Percentiles rank a stretch among this genome's conserved stretches.
Conservation (phyloP, 805 yeast genomes). For the Saccharomycopsis schoenii region DNA sequence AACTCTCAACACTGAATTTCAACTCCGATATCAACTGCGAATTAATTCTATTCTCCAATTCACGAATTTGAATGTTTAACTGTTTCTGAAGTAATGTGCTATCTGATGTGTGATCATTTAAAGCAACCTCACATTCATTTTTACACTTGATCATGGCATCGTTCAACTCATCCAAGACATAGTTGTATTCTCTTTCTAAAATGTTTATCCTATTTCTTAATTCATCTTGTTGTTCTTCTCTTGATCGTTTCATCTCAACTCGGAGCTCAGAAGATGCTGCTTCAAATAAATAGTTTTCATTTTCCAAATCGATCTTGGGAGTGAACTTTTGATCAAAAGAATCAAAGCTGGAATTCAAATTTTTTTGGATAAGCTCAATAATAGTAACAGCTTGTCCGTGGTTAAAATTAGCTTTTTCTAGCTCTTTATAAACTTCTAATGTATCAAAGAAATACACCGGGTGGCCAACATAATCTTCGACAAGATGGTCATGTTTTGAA, state of each 20-base stretch:
- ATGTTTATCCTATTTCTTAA: constrained; percentile 56
- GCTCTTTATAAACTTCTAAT: constrained; percentile 44
- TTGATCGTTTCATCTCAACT: constrained; percentile 62
- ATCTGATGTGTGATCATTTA: constrained; percentile 79
- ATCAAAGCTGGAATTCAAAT: constrained; percentile 26
- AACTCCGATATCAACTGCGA: constrained; percentile 74
- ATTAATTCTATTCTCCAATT: constrained; percentile 72
- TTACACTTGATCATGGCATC: constrained; percentile 49
- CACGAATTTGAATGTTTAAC: constrained; percentile 64
- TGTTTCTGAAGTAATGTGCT: constrained; percentile 66
- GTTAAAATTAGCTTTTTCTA: constrained; percentile 49
- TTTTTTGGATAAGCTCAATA: constrained; percentile 33
- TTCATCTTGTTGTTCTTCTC: constrained; percentile 62
- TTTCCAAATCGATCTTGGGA: constrained; percentile 61
- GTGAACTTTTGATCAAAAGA: constrained; percentile 27
- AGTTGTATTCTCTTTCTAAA: constrained; percentile 61
- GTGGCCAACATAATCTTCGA: background rate
- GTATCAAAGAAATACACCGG: constrained; percentile 39
- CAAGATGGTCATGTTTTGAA: background rate
- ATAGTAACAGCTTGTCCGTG: constrained; percentile 51
- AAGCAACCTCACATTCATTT: constrained; percentile 73
- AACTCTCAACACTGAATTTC: constrained; percentile 75
- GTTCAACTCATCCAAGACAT: constrained; percentile 67
- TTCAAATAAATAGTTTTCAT: constrained; percentile 79
- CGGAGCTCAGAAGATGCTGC: constrained; percentile 85